Conservation (phyloP, 768 basidiomycete species). For the Chlorophyllum brunneum region DNA sequence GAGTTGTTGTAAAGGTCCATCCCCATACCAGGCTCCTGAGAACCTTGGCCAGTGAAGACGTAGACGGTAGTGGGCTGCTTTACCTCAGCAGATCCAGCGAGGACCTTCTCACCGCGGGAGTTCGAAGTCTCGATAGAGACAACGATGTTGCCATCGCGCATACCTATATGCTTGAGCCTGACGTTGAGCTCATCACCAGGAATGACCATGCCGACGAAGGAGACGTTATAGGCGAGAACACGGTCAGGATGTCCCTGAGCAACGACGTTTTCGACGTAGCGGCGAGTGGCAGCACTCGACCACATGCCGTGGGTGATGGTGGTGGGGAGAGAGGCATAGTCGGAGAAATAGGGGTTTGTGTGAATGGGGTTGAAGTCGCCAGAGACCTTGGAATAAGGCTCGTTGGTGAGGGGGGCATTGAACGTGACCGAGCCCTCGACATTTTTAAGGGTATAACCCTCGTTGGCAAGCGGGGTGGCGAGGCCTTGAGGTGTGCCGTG, state of each 20-base stretch:
- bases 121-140: slow-evolving; percentile 87
- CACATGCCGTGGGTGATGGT: slow-evolving; percentile 99
- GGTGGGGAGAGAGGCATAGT: slow-evolving; percentile 87
- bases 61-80: slow-evolving; percentile 90
- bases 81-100: slow-evolving; percentile 91
- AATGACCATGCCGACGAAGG: slow-evolving; percentile 96
- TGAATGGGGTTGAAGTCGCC: slow-evolving; percentile 99
- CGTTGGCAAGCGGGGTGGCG: slow-evolving; percentile 72
- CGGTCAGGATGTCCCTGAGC: slow-evolving; percentile 92
- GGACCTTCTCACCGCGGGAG: slow-evolving; percentile 82
- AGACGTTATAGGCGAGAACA: slow-evolving; percentile 86
- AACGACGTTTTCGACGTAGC: slow-evolving; percentile 89
- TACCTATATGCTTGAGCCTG: slow-evolving; percentile 84
- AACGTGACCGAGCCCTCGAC: slow-evolving; percentile 60
- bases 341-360: slow-evolving; percentile 96
- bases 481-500: slow-evolving; percentile 81
- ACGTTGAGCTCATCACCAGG: slow-evolving; percentile 86
- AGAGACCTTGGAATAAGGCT: slow-evolving; percentile 92
- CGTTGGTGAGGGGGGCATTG: slow-evolving; percentile 85
- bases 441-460: slow-evolving; percentile 80
- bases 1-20: slow-evolving; percentile 96
- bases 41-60: slow-evolving; percentile 98
- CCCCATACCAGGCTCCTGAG: slow-evolving; percentile 98
- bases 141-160: slow-evolving; percentile 92
- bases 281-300: slow-evolving; percentile 92